phyloP scores from a whole-genome alignment of 2,329 filamentous ascomycete species.

The Colletotrichum theobromicola region DNA sequence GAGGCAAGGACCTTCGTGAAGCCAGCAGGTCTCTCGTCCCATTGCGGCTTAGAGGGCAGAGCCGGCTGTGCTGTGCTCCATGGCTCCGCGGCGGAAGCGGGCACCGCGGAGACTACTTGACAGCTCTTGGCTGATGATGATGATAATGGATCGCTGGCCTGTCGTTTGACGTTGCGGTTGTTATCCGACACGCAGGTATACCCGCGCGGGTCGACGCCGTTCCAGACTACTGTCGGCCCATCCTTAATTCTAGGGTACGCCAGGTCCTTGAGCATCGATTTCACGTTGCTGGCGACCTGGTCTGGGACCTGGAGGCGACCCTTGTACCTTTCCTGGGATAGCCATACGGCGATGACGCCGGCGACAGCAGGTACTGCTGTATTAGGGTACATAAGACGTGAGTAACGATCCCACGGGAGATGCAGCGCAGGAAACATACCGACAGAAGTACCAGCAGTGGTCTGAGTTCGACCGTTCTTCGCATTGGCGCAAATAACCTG shows the following conservation, averaged over 20 bases:
- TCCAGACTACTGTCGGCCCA: background rate
- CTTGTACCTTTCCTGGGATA: background rate
- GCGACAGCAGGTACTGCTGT: background rate
- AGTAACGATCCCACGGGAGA: too few species aligned
- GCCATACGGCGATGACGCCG: conserved; percentile 9
- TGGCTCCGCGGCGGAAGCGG: background rate
- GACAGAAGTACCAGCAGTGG: background rate
- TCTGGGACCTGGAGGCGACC: background rate
- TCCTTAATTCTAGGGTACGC: background rate
- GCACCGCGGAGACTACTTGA: background rate
- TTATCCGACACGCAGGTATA: background rate
- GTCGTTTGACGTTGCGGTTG: too few species aligned
- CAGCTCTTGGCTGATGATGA: background rate
- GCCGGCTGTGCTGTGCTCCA: background rate
- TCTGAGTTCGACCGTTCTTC: background rate
- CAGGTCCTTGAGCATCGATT: background rate
- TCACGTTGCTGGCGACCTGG: background rate
- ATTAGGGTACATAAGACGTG: background rate
- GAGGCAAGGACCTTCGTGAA: background rate
- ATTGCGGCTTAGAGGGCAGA: background rate
- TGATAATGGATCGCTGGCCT: too few species aligned
- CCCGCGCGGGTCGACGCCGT: background rate
- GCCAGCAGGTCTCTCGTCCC: background rate
- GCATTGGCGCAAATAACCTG: background rate
- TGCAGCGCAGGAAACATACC: background rate